Evolutionary conservation across 2,329 filamentous ascomycete genomes (phyloP), one percentile per base, ranked within the genome.

Genomic region (Sclerotiophoma versabilis): DNA sequence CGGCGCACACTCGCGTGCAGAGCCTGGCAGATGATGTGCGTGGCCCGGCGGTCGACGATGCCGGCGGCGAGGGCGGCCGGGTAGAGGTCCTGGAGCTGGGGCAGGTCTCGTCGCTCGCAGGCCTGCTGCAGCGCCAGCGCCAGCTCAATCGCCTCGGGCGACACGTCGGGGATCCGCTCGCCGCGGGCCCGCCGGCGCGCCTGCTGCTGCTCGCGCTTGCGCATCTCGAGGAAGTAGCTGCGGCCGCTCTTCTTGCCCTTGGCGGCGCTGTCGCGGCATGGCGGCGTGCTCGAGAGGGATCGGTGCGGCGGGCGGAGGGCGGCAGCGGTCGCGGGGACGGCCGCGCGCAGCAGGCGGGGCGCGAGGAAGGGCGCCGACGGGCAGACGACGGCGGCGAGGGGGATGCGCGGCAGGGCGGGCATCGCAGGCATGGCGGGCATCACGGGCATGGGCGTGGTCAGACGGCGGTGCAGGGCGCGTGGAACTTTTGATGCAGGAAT

Each of bases 1-100:
- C 62, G 59, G 36, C 76, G 75, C 46, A 69, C 62, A 39, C 57
- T 62, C 4, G 61, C 64, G 49, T 80, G 77, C 1, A 80, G 49
- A 15, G 74, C 66, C 44, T 71, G 65, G 26, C 71, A 70, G 15
- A 77, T 70, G n/a, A 60, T 56, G 25, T 64, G 66, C 1, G 69
- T 70, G 25, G 74, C 68, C 8, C 61, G 50, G 27, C 49, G 45
- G 17, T 49, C 45, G 11, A 74, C 30, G 2, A 57, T 12, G 2
- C 47, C 36, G 2, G 57, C 44, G 1, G 52, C 50, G 12, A 65
- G 39, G 14, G 73, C 43, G 11, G 42, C 51, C 2, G 71, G 69
- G 38, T 74, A 74, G 20, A 72, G 44, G 2, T 65, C 56, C 63
- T 70, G 66, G 19, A 72, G 37, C 3, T 51, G 23, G 17, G 59